Evolutionary conservation across 1,139 yeast species (phyloP).

Genomic region (Candida pseudoviswanathii): DNA sequence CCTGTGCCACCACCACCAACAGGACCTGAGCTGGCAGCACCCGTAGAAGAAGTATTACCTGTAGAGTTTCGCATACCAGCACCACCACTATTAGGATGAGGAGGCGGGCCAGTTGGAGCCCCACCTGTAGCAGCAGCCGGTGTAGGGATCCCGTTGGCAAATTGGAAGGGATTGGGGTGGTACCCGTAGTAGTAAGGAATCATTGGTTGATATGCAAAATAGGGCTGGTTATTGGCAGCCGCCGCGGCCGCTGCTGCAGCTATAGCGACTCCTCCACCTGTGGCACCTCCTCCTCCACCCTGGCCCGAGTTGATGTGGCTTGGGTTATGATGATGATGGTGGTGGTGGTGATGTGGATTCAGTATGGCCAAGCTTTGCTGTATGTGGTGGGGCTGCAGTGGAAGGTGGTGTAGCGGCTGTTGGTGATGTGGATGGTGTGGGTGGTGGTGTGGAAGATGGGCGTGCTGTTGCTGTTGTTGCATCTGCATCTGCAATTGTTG

Average conservation of each 20-base stretch:
- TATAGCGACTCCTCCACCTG: neutral
- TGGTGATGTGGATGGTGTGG: conserved; percentile 1
- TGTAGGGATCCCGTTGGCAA: neutral
- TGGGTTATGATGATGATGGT: neutral
- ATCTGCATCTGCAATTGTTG: neutral
- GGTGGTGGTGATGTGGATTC: neutral
- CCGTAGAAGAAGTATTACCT: neutral
- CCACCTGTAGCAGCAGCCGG: neutral
- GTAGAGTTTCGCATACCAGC: neutral
- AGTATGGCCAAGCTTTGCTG: neutral
- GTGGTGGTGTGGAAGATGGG: neutral
- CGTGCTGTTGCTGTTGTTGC: conserved; percentile 4
- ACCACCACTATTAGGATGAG: neutral
- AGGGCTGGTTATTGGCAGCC: conserved; percentile 7
- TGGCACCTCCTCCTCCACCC: neutral
- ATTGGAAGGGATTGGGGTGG: conserved; percentile 17
- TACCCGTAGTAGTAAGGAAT: conserved; percentile 17
- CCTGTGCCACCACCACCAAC: neutral
- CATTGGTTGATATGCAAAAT: conserved; percentile 16
- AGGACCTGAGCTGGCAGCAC: neutral
- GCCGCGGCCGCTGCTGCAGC: conserved; percentile 4
- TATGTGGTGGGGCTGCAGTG: conserved; percentile 2
- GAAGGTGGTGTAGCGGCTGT: neutral
- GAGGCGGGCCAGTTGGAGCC: neutral
- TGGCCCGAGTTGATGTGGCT: neutral